Conservation (phyloP, 2,329 filamentous ascomycete species). For the Blastomyces gilchristii region DNA sequence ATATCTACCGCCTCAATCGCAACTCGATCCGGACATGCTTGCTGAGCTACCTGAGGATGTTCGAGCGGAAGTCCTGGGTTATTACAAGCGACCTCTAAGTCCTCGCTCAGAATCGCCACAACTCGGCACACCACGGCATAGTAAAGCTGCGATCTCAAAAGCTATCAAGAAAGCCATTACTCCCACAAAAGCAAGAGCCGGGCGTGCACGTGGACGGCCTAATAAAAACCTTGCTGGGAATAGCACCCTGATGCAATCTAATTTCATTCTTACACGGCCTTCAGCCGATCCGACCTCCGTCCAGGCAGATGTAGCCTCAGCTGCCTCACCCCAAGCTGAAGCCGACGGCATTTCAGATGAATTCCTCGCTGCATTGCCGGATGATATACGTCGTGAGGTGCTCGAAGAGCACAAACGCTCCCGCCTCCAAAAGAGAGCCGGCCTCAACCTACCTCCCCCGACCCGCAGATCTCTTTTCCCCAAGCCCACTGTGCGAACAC, state of each 20-base stretch:
- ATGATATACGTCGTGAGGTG: slow-evolving; percentile 68
- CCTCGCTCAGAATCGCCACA: slow-evolving; percentile 27
- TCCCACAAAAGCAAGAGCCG: slow-evolving; percentile 50
- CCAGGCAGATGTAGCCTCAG: slow-evolving; percentile 14
- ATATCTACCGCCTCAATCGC: slow-evolving; percentile 53
- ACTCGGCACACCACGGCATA: slow-evolving; percentile 36
- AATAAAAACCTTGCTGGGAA: slow-evolving; percentile 44
- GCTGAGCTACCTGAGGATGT: slow-evolving; percentile 75
- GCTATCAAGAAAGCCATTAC: slow-evolving; percentile 42
- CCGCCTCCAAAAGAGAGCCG: slow-evolving; percentile 49
- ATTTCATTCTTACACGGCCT: slow-evolving; percentile 46
- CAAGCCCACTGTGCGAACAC: slow-evolving; percentile 1
- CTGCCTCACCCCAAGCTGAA: slow-evolving; percentile 23
- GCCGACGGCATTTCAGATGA: slow-evolving; percentile 48
- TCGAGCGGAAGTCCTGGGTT: slow-evolving; percentile 67
- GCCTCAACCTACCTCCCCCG: slow-evolving; percentile 32
- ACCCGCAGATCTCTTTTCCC: slow-evolving; percentile 11
- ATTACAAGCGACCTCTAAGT: slow-evolving; percentile 44
- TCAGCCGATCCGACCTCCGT: slow-evolving; percentile 15
- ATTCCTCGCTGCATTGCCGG: slow-evolving; percentile 73
- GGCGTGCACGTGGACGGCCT: slow-evolving; percentile 43
- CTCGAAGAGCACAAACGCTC: slow-evolving; percentile 59
- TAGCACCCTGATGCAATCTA: slow-evolving; percentile 61
- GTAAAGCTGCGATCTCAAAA: slow-evolving; percentile 23
- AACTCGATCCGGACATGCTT: slow-evolving; percentile 77